These are phyloP conservation scores for Pascua guehoae DNA, from an alignment of 1,284 basidiomycete genomes.

Conservation along the genomic window DNA sequence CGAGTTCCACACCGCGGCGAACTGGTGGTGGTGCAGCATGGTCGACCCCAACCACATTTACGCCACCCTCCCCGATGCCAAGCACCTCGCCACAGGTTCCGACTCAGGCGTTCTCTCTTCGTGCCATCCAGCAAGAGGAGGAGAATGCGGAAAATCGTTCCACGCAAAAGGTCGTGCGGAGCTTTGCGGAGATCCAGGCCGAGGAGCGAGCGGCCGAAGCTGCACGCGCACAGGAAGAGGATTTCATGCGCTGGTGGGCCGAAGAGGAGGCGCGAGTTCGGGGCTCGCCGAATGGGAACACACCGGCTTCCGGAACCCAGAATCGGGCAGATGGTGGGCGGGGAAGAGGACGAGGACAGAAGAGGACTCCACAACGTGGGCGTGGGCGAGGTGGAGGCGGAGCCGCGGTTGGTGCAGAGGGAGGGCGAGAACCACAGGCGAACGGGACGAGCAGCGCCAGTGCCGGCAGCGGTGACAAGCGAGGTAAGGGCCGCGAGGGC, in stretches of 20 bases:
- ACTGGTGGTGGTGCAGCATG: constrained; percentile 7
- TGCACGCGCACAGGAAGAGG: constrained; percentile 62
- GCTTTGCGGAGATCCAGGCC: constrained; percentile 75
- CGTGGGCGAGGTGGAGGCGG: constrained; percentile 13
- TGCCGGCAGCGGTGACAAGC: too few species aligned
- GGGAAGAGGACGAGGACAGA: constrained; percentile 12
- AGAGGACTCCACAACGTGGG: constrained; percentile 6
- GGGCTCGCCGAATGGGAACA: neutral
- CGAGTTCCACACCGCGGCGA: constrained; percentile 1
- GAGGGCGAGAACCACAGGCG: too few species aligned
- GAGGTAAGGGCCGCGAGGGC: too few species aligned
- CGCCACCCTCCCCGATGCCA: constrained; percentile 13
- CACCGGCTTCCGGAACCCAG: neutral
- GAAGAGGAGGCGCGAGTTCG: constrained; percentile 64
- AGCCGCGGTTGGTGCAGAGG: neutral
- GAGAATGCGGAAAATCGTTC: constrained; percentile 54
- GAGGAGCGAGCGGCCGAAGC: constrained; percentile 57
- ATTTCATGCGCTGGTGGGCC: constrained; percentile 81
- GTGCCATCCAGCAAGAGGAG: constrained; percentile 77
- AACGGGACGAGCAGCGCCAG: too few species aligned
- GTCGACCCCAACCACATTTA: constrained; percentile 22
- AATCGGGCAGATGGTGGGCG: neutral
- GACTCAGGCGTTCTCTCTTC: constrained; percentile 59
- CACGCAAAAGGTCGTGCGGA: constrained; percentile 55
- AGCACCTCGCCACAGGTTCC: constrained; percentile 48